Evolutionary conservation across 2,329 filamentous ascomycete species (phyloP), one percentile per base, ranked within the genome.

Genomic region (Diplodia scrobiculata): DNA sequence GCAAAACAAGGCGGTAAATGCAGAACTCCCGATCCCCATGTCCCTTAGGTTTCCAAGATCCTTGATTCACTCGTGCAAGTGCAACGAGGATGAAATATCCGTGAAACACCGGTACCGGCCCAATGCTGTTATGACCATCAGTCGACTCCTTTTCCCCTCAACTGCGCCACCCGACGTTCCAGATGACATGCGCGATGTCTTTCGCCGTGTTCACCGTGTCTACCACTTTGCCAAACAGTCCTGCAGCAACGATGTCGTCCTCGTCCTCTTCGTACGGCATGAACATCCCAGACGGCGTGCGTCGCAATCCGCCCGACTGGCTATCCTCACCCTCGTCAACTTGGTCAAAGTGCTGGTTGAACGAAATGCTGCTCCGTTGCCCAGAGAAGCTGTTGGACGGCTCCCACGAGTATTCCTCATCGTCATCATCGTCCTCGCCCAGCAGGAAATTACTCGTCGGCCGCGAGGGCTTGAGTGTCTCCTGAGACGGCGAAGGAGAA

Each of bases 221-320:
- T 75, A 93, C 87, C 59, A 96, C 88, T 72, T 89, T 87, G 68
- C 91, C 90, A 73, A 96, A 85, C 65, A 96, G 83, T 54, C 89
- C 89, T 62, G 83, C 78, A 7, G 79, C 78, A 2, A 80, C 77
- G 50, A 83, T 74, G 77, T 86, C 83, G 63, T 84, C 81, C 69
- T 92, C 90, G 68, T 87, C 87, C 71, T 92, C 89, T 71, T 92
- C 90, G 71, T 89, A 90, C 7, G 92, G 91, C 90, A 96, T 93
- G 72, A 96, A 90, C 91, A 96, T 96, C 71, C 92, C 92, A 47
- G 91, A 95, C 60, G 87, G 83, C 21, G 91, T 96, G 70, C 92
- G 85, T 68, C 89, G 87, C 82, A 96, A 88, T 63, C 88, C 88
- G 19, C 76, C 75, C 3, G 71, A 70, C 53, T 72, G 69, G 7